phyloP scores from a whole-genome alignment of 2,329 filamentous ascomycete species.

The Fusarium bactridioides region DNA sequence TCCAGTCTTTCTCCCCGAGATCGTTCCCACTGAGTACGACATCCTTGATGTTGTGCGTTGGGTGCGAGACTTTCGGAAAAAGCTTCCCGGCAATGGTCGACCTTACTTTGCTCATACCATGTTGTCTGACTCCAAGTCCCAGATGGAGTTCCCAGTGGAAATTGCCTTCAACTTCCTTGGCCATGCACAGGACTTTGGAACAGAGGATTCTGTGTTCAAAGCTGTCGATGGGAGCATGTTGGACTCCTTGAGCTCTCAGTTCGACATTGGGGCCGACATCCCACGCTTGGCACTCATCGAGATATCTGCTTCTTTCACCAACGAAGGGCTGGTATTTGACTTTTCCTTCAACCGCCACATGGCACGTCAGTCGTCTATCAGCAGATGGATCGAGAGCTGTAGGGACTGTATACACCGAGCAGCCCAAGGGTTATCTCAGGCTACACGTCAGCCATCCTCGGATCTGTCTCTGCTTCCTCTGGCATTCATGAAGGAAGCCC shows the following conservation, averaged over 20 bases:
- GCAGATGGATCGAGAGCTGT: neutral
- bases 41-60: conserved; percentile 26
- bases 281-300: conserved; percentile 30
- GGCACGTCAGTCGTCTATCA: neutral
- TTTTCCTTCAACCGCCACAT: conserved; percentile 22
- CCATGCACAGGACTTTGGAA: neutral
- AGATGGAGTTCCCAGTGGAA: conserved; percentile 11
- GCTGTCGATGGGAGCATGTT: neutral
- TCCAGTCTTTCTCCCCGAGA: conserved; percentile 23
- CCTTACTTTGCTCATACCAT: conserved; percentile 26
- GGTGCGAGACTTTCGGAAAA: conserved; percentile 35
- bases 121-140: neutral
- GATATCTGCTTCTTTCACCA: conserved; percentile 15
- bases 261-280: conserved; percentile 14
- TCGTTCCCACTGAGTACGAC: conserved; percentile 11
- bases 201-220: conserved; percentile 6
- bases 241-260: neutral
- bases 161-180: conserved; percentile 36
- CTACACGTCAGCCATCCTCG: neutral
- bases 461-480: conserved; percentile 23
- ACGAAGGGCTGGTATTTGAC: neutral
- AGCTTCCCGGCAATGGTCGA: conserved; percentile 33
- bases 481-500: neutral
- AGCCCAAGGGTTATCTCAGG: neutral
- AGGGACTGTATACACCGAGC: neutral